Conservation (phyloP, 257 asterid genomes). For the Linderniella brevidens region DNA sequence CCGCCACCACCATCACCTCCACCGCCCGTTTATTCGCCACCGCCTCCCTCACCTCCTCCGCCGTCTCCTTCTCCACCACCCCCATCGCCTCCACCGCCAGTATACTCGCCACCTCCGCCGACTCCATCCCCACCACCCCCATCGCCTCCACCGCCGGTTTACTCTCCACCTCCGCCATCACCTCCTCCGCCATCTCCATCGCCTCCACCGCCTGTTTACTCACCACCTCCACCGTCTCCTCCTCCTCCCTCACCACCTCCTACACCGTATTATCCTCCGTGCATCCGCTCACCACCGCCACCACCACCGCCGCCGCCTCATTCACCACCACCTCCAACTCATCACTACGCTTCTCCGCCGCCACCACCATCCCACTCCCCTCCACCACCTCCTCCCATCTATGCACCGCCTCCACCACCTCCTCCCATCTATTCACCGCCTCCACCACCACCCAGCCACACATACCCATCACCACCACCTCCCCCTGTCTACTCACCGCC, state of each 20-base stretch:
- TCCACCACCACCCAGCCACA: too few relatives aligned
- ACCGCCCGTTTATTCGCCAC: constrained; percentile 19
- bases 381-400: constrained; percentile 42
- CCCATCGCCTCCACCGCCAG: constrained; percentile 12
- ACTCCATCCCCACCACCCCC: constrained; percentile 7
- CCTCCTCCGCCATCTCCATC: too few relatives aligned
- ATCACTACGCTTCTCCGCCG: constrained; percentile 28
- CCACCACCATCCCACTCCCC: constrained; percentile 46
- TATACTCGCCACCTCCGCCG: constrained; percentile 10
- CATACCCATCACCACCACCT: too few relatives aligned
- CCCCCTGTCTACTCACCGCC: constrained; percentile 16
- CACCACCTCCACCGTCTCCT: constrained; percentile 20
- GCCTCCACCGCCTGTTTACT: constrained; percentile 21
- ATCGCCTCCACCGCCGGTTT: constrained; percentile 17
- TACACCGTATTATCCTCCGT: constrained; percentile 11
- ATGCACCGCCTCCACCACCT: constrained; percentile 31
- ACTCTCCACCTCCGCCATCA: too few relatives aligned
- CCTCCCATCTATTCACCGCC: constrained; percentile 34
- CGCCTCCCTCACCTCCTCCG: constrained; percentile 16
- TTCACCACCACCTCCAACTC: constrained; percentile 35
- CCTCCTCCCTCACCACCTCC: constrained; percentile 38
- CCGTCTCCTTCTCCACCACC: constrained; percentile 31
- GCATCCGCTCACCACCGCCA: constrained; percentile 32
- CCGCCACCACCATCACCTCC: constrained; percentile 21
- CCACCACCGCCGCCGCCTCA: constrained; percentile 38